A percentile compares a stretch with the other conserved stretches of the same genome.
These are phyloP conservation scores for Rhizophora apiculata DNA, from an alignment of 345 rosid genomes.

Conservation along the genomic window DNA sequence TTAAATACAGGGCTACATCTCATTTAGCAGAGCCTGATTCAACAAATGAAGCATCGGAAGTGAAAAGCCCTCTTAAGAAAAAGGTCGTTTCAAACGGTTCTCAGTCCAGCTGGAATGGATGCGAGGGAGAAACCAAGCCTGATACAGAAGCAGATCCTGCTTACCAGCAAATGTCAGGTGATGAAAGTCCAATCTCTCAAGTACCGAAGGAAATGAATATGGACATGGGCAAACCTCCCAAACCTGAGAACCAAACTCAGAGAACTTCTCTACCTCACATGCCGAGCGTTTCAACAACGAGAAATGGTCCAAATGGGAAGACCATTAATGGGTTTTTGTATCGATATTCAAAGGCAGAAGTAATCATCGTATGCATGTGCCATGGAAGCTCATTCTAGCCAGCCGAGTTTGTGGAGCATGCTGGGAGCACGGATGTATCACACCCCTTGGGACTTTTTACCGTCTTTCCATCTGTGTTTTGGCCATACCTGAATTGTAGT, in stretches of 20 bases:
- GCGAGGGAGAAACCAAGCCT: no score
- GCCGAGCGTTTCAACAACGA: constrained; percentile 69
- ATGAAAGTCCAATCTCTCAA: constrained; percentile 1
- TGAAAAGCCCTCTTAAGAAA: constrained; percentile 7
- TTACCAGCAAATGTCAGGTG: background rate
- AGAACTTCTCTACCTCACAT: constrained; percentile 28
- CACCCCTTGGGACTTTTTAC: constrained; percentile 58
- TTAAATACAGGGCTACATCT: constrained; percentile 24
- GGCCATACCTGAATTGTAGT: background rate
- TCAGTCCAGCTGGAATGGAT: background rate
- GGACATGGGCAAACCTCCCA: constrained; percentile 40
- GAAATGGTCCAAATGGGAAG: constrained; percentile 63
- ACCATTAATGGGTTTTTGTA: constrained; percentile 62
- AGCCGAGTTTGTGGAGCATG: constrained; percentile 67
- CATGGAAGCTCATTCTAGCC: constrained; percentile 70
- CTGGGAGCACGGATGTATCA: constrained; percentile 53
- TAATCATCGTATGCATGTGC: constrained; percentile 63
- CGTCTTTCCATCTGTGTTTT: constrained; percentile 42
- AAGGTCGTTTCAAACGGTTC: background rate
- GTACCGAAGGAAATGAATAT: constrained; percentile 10
- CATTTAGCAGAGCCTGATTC: constrained; percentile 9
- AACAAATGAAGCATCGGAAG: background rate
- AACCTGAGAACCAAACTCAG: constrained; percentile 24
- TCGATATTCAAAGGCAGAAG: constrained; percentile 50
- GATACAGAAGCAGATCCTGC: no score